A percentile compares a stretch with the other conserved stretches of the same genome.
These are phyloP conservation scores for Gentiana macrophylla DNA, from an alignment of 257 asterid genomes.

Conservation along the genomic window DNA sequence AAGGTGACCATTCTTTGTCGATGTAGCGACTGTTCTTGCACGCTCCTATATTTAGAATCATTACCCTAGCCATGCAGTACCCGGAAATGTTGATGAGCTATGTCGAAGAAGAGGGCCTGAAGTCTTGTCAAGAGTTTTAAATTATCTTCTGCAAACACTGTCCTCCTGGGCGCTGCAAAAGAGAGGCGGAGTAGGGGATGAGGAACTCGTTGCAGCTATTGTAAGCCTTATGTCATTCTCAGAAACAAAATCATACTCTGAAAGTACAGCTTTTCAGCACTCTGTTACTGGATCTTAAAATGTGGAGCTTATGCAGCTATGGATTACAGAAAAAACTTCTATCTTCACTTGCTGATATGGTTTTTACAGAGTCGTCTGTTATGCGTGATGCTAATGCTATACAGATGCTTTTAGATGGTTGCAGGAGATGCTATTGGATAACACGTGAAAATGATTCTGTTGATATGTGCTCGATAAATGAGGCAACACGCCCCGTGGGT, in stretches of 20 bases:
- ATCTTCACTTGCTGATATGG: conserved; percentile 98
- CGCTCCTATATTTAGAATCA: conserved; percentile 85
- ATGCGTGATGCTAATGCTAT: conserved; percentile 98
- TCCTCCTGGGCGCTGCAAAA: conserved; percentile 52
- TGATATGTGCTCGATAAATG: conserved; percentile 47
- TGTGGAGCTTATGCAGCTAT: conserved; percentile 97
- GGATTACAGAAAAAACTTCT: conserved; percentile 92
- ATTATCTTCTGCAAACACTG: conserved; percentile 77
- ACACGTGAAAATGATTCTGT: conserved; percentile 76
- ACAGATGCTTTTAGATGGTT: conserved; percentile 97
- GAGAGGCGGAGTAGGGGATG: conserved; percentile 60
- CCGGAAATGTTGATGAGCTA: conserved; percentile 94
- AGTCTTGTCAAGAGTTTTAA: conserved; percentile 76
- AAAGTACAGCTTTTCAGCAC: conserved; percentile 93
- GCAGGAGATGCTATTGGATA: conserved; percentile 94
- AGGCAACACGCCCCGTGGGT: conserved; percentile 66
- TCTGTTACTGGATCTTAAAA: conserved; percentile 78
- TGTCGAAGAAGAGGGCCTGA: conserved; percentile 91
- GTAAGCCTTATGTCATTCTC: conserved; percentile 87
- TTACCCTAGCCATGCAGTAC: conserved; percentile 74
- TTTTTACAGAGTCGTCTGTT: conserved; percentile 80
- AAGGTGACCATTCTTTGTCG: conserved; percentile 59
- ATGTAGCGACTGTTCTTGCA: conserved; percentile 75
- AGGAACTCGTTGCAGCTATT: conserved; percentile 90
- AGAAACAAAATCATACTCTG: conserved; percentile 66